phyloP scores from a whole-genome alignment of 2,329 filamentous ascomycete genomes.

The Pseudogymnoascus sp. region DNA sequence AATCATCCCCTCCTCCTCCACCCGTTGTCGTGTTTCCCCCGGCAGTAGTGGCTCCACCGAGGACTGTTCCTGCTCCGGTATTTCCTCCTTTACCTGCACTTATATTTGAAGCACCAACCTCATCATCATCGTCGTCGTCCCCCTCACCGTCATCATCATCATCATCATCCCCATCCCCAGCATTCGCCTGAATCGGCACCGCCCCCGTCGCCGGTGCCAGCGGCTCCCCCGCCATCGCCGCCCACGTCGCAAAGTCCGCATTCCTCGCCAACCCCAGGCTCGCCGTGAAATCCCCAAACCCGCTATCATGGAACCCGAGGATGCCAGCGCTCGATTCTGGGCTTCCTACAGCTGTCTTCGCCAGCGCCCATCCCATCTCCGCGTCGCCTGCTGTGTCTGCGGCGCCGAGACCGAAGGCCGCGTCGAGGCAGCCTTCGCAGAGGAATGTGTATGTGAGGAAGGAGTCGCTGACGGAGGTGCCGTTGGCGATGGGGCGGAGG shows the following conservation, averaged over 20 bases:
- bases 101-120: not conserved
- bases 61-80: not conserved
- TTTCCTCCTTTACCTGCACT: not conserved
- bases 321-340: constrained; percentile 19
- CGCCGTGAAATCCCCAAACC: constrained; percentile 19
- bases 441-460: constrained; percentile 40
- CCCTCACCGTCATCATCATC: not conserved
- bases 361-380: constrained; percentile 33
- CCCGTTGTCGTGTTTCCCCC: not conserved
- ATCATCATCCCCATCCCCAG: not conserved
- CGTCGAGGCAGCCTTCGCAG: constrained; percentile 32
- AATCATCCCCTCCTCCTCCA: not conserved
- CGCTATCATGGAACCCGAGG: constrained; percentile 28
- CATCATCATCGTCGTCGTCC: not conserved
- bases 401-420: constrained; percentile 24
- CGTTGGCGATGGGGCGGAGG: constrained; percentile 34
- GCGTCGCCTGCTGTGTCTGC: constrained; percentile 20
- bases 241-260: constrained; percentile 16
- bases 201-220: not conserved
- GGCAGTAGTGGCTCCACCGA: not conserved
- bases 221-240: constrained; percentile 13
- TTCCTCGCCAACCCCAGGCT: constrained; percentile 14
- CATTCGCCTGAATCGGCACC: not conserved
- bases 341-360: constrained; percentile 20
- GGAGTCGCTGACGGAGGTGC: constrained; percentile 35